Conservation (phyloP, 345 rosid genomes). For the Trapa bicornis region DNA sequence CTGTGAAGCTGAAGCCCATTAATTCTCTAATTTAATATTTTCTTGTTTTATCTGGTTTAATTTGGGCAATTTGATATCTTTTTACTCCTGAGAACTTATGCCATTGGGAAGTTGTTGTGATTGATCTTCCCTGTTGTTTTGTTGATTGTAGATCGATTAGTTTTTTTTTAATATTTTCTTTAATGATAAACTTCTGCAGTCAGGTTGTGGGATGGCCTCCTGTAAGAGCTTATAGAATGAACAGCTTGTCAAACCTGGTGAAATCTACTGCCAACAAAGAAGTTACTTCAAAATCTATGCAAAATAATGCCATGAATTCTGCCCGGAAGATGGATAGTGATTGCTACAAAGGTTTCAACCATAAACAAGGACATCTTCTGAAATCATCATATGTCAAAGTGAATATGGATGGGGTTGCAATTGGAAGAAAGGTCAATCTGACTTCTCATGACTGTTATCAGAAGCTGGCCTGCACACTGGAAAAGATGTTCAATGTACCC, state of each 20-base stretch:
- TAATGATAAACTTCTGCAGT: conserved; percentile 23
- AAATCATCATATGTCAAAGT: conserved; percentile 69
- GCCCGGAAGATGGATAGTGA: neutral
- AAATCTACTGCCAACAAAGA: conserved; percentile 19
- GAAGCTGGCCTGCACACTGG: conserved; percentile 51
- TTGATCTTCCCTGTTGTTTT: neutral
- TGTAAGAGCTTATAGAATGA: conserved; percentile 61
- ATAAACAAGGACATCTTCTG: conserved; percentile 7
- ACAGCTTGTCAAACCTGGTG: conserved; percentile 53
- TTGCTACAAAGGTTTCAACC: neutral
- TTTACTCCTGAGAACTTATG: neutral
- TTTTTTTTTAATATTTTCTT: neutral
- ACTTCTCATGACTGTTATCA: conserved; percentile 58
- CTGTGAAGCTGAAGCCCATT: neutral
- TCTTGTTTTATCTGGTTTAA: neutral
- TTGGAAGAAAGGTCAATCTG: conserved; percentile 85
- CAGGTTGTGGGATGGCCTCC: conserved; percentile 98
- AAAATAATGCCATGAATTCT: conserved; percentile 3
- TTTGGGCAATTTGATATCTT: neutral
- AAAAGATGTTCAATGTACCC: conserved; percentile 56
- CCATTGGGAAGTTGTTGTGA: neutral
- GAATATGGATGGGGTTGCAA: conserved; percentile 86
- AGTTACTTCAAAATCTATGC: conserved; percentile 12
- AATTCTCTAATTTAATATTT: neutral
- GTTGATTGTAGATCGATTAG: neutral